Percentiles rank a stretch among this genome's conserved stretches.
Evolutionary conservation across 352 stramenopile genomes (phyloP).

Genomic region (Pythium graminicola): DNA sequence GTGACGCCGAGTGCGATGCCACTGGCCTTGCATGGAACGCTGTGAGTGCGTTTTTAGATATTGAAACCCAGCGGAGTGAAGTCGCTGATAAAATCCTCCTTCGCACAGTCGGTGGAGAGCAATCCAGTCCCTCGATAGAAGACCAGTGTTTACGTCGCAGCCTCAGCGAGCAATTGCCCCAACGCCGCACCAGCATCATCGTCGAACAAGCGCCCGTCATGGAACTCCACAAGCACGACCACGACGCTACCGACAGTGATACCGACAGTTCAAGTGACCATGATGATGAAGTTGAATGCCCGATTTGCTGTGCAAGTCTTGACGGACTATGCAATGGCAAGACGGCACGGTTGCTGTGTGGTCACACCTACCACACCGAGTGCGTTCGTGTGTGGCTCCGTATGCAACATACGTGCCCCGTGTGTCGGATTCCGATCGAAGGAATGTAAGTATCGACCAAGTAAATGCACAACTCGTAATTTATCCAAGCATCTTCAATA

Average conservation of each 20-base stretch:
- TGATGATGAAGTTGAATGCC: constrained; percentile 45
- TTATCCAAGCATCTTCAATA: constrained; percentile 19
- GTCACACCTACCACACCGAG: constrained; percentile 55
- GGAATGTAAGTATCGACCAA: constrained; percentile 16
- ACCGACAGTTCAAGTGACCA: constrained; percentile 2
- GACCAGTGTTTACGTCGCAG: constrained; percentile 13
- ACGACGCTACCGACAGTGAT: constrained; percentile 1
- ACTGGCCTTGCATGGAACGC: constrained; percentile 29
- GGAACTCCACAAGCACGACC: background rate
- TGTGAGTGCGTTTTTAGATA: constrained; percentile 46
- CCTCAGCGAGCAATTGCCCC: constrained; percentile 10
- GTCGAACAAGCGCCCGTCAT: constrained; percentile 5
- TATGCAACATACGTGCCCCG: constrained; percentile 62
- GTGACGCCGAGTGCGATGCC: constrained; percentile 36
- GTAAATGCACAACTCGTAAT: too few relatives aligned
- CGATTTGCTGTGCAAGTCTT: constrained; percentile 57
- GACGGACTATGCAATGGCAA: background rate
- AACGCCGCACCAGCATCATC: constrained; percentile 7
- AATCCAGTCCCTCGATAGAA: background rate
- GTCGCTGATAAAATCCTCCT: constrained; percentile 25
- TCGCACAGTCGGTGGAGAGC: constrained; percentile 5
- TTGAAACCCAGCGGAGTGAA: constrained; percentile 22
- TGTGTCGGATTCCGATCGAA: constrained; percentile 42
- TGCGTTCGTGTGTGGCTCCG: constrained; percentile 67
- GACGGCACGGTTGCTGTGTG: constrained; percentile 49